Conservation (phyloP, 1,284 basidiomycete genomes). For the Thelephora terrestris region DNA sequence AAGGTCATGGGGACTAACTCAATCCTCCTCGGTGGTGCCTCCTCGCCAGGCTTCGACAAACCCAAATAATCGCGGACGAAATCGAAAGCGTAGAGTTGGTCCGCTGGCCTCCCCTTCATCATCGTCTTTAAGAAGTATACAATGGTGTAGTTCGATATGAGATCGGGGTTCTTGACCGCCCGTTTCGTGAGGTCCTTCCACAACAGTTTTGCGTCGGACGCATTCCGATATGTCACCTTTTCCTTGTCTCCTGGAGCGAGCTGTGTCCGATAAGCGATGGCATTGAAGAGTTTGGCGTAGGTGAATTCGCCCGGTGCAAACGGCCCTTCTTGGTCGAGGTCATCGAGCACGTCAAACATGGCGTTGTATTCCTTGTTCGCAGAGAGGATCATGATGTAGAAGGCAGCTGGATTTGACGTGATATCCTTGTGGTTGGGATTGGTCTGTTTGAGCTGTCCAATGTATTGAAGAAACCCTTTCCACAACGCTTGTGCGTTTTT, state of each 20-base stretch:
- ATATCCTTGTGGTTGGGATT: constrained; percentile 38
- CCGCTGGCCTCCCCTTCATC: constrained; percentile 39
- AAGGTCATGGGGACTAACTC: constrained; percentile 36
- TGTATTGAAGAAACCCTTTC: constrained; percentile 38
- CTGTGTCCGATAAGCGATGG: constrained; percentile 26
- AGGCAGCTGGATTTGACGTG: constrained; percentile 34
- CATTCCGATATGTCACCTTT: constrained; percentile 16
- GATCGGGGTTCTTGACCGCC: constrained; percentile 30
- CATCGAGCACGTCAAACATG: constrained; percentile 64
- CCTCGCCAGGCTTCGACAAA: constrained; percentile 36
- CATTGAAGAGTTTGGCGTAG: constrained; percentile 53
- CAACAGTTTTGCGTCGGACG: constrained; percentile 51
- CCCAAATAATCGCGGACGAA: constrained; percentile 55
- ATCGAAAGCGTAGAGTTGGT: constrained; percentile 53
- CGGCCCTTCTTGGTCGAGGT: constrained; percentile 45
- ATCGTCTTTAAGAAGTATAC: constrained; percentile 41
- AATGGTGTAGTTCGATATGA: constrained; percentile 45
- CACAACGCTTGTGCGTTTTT: constrained; percentile 49
- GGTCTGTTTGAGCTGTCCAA: constrained; percentile 34
- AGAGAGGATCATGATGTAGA: constrained; percentile 57
- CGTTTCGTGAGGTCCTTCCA: constrained; percentile 55
- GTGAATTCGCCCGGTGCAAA: constrained; percentile 44
- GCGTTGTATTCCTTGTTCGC: constrained; percentile 45
- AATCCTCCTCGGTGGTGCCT: constrained; percentile 25
- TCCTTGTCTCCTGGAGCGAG: constrained; percentile 5